These are phyloP conservation scores for Pyrenochaeta sp. DNA, from an alignment of 2,329 filamentous ascomycete genomes.

Conservation along the genomic window DNA sequence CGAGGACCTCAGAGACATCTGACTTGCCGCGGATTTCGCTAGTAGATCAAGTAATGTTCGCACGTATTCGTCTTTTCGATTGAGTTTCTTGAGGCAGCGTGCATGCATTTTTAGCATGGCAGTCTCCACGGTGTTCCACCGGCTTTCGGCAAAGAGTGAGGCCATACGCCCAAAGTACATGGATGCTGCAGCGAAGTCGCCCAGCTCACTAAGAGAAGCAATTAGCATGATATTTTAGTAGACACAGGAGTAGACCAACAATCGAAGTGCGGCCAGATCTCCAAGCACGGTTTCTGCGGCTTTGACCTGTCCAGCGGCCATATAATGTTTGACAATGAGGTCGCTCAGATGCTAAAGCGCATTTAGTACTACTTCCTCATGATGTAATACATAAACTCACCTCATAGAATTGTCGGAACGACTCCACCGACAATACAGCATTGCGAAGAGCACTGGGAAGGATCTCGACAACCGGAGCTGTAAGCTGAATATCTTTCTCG, in stretches of 20 bases:
- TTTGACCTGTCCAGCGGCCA: conserved; percentile 77
- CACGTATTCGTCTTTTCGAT: conserved; percentile 80
- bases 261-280: conserved; percentile 86
- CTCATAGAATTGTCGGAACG: conserved; percentile 53
- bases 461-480: conserved; percentile 35
- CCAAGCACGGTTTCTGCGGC: conserved; percentile 79
- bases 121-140: conserved; percentile 81
- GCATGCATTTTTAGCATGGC: conserved; percentile 88
- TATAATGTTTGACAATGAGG: conserved; percentile 81
- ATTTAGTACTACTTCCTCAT: conserved; percentile 26
- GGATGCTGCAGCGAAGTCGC: conserved; percentile 76
- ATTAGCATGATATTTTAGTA: no score
- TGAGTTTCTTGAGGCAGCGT: conserved; percentile 78
- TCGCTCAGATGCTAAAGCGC: conserved; percentile 84
- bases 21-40: conserved; percentile 64
- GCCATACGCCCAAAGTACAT: conserved; percentile 80
- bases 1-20: conserved; percentile 34
- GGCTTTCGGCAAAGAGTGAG: conserved; percentile 73
- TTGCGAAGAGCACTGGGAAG: conserved; percentile 37
- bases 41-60: conserved; percentile 77
- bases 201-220: conserved; percentile 66
- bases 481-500: conserved; percentile 7
- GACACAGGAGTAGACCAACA: no score
- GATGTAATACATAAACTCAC: conserved; percentile 16
- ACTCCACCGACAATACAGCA: conserved; percentile 45